These are phyloP conservation scores for Mucor saturninus DNA, from an alignment of 371 early-diverging fungal genomes.

Conservation along the genomic window DNA sequence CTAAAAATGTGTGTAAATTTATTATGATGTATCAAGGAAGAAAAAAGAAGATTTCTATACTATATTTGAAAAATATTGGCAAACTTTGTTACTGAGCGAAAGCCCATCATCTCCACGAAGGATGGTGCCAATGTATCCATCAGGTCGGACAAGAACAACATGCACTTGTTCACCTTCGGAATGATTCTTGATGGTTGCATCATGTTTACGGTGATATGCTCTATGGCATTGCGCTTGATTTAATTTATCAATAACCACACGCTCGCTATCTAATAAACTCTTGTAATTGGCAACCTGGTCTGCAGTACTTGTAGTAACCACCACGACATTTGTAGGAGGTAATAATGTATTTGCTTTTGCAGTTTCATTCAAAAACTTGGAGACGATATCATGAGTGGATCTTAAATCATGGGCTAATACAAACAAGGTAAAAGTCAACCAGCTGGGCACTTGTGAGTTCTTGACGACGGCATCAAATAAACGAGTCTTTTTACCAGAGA, in stretches of 20 bases:
- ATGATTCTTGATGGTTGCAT: background rate
- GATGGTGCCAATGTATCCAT: conserved; percentile 47
- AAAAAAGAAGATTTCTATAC: background rate
- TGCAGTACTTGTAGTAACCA: conserved; percentile 42
- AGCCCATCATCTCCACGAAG: conserved; percentile 20
- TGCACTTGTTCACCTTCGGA: conserved; percentile 19
- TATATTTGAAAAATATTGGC: conserved; percentile 22
- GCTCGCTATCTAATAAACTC: conserved; percentile 19
- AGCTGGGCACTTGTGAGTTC: conserved; percentile 14
- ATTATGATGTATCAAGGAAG: background rate
- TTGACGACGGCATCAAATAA: conserved; percentile 33
- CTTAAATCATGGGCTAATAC: conserved; percentile 40
- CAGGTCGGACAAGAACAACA: conserved; percentile 40
- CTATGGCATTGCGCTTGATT: conserved; percentile 51
- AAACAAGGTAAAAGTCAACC: conserved; percentile 40
- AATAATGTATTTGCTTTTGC: conserved; percentile 6
- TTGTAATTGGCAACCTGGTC: conserved; percentile 28
- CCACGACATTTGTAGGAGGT: conserved; percentile 18
- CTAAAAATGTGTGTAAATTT: background rate
- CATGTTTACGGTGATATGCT: conserved; percentile 25
- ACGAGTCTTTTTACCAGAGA: conserved; percentile 38
- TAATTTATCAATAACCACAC: conserved; percentile 43
- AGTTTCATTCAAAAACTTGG: conserved; percentile 23
- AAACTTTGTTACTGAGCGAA: conserved; percentile 16
- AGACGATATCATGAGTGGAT: conserved; percentile 14